phyloP scores from a whole-genome alignment of 768 basidiomycete species.

The Mycena pura region DNA sequence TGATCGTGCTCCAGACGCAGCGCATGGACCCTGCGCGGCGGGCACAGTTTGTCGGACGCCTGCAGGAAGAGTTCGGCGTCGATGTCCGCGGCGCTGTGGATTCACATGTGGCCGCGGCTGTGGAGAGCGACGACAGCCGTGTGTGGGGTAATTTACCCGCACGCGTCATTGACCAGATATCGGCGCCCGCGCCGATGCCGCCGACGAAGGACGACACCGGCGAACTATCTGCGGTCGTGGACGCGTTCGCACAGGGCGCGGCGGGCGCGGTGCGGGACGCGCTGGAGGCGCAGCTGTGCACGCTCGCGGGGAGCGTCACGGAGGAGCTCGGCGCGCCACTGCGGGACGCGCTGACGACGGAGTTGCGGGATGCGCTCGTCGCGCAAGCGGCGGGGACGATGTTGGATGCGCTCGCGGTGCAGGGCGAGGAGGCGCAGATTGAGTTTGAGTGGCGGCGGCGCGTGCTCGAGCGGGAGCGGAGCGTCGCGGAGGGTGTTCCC shows the following conservation, averaged over 20 bases:
- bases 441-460: constrained; percentile 26
- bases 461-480: constrained; percentile 18
- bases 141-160: constrained; percentile 15
- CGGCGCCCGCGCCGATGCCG: constrained; percentile 1
- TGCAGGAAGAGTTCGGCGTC: constrained; percentile 23
- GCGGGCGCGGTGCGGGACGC: constrained; percentile 15
- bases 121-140: neutral
- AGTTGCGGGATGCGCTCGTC: constrained; percentile 22
- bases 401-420: constrained; percentile 24
- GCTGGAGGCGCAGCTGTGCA: too few species aligned
- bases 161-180: constrained; percentile 10
- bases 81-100: constrained; percentile 6
- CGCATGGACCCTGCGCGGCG: constrained; percentile 20
- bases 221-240: constrained; percentile 6
- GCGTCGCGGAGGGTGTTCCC: constrained; percentile 4
- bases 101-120: neutral
- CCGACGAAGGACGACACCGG: constrained; percentile 6
- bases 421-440: constrained; percentile 27
- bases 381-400: constrained; percentile 24
- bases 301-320: constrained; percentile 5
- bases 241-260: constrained; percentile 17
- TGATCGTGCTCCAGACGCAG: constrained; percentile 23
- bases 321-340: constrained; percentile 17
- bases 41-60: constrained; percentile 11
- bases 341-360: constrained; percentile 16